Evolutionary conservation across 495 filamentous ascomycete species (phyloP), one percentile per base, ranked within the genome.

Genomic region (Trichoderma virens): DNA sequence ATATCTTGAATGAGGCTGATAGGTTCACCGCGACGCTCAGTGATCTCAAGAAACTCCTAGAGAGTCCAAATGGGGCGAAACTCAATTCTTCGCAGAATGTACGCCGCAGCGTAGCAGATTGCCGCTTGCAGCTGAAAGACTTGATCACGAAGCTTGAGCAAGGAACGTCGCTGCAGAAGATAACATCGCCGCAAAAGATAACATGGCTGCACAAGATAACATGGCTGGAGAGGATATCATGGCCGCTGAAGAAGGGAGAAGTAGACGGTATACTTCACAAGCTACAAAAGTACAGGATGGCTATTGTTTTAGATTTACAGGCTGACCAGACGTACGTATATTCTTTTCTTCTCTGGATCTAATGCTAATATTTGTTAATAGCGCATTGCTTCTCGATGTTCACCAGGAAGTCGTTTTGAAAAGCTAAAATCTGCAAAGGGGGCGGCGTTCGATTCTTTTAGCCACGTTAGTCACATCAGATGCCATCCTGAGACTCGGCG

Each of bases 401-500:
- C 41, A 43, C 41, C 41, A 43, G 18, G 41, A 43, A 14, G 41
- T 14, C 41, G 41, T 43, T 14, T 43, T 43, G 41, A 14, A 13
- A 43, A 43, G 41, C 41, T 43, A 7, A 43, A n/a, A 39, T n/a
- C 62, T 9, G 72, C 68, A 39, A 38, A 63, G 13, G 65, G 62
- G 0, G 71, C 67, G 3, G 13, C 66, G 0, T 70, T 68, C 63
- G 68, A 74, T 62, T 74, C 70, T 27, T 61, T 65, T 45, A 61
- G 28, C 43, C 68, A 70, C 54, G 69, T 70, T 51, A 65, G 73
- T 64, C 62, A 67, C 59, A 41, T 66, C 16, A 63, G n/a, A 14
- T 75, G 73, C 45, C 39, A 65, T 14, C 64, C 43, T 23, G 43
- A 63, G 34, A 74, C 71, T 30, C 66, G 71, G 63, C 62, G 65